Evolutionary conservation across 192 early-diverging fungal genomes (phyloP).

Genomic region (Coemansia sp.): DNA sequence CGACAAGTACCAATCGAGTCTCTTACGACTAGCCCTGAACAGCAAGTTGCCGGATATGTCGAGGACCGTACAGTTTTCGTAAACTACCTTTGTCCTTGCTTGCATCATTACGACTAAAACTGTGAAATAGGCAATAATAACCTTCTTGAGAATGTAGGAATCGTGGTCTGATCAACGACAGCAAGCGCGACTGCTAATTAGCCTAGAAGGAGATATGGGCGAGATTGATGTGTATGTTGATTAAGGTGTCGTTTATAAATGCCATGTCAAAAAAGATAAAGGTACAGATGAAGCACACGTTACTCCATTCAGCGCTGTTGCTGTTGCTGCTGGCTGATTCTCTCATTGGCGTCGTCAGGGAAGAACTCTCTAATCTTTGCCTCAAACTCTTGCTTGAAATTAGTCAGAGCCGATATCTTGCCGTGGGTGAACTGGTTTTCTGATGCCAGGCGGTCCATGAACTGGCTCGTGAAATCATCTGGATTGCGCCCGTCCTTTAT

Average conservation of each 20-base stretch:
- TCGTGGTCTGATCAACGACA: background rate
- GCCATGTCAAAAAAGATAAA: background rate
- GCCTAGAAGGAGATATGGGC: background rate
- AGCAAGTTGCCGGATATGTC: conserved; percentile 44
- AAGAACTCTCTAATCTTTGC: conserved; percentile 45
- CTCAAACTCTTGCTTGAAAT: conserved; percentile 52
- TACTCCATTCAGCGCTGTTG: background rate
- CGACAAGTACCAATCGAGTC: conserved; percentile 47
- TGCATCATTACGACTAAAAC: conserved; percentile 5
- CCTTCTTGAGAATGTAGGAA: background rate
- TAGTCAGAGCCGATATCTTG: conserved; percentile 51
- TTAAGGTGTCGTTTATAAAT: background rate
- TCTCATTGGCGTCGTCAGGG: conserved; percentile 37
- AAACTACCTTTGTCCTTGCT: conserved; percentile 30
- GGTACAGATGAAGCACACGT: background rate
- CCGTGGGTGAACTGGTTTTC: conserved; percentile 57
- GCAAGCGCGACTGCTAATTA: background rate
- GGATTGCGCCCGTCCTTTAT: conserved; percentile 51
- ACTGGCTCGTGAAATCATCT: conserved; percentile 55
- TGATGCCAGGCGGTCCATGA: conserved; percentile 50
- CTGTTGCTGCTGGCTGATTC: conserved; percentile 15
- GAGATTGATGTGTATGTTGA: background rate
- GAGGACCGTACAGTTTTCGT: conserved; percentile 49
- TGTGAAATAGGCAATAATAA: background rate
- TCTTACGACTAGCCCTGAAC: conserved; percentile 28